phyloP scores from a whole-genome alignment of 2,329 filamentous ascomycete species.

The Colletotrichum destructivum region DNA sequence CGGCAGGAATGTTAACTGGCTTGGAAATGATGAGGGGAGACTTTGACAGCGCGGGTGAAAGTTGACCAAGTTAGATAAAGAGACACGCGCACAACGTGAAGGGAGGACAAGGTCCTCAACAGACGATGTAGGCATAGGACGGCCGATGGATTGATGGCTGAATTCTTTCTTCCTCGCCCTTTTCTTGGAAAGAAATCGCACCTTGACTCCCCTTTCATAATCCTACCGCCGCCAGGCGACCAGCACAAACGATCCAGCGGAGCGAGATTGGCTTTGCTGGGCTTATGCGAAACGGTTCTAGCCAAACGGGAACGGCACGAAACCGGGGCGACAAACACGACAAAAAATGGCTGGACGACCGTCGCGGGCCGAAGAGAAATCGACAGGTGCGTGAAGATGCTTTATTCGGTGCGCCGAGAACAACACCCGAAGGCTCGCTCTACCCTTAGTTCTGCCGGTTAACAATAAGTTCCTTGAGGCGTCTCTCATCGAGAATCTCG shows the following conservation, averaged over 20 bases:
- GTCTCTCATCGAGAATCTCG: conserved; percentile 49
- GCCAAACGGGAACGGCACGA: neutral
- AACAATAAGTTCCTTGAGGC: conserved; percentile 45
- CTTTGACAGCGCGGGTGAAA: neutral
- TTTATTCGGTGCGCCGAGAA: neutral
- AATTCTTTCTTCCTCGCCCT: neutral
- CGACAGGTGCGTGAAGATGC: neutral
- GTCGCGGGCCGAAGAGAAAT: neutral
- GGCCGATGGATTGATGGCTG: too few relatives aligned
- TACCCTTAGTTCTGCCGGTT: neutral
- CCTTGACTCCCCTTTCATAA: neutral
- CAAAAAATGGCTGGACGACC: neutral
- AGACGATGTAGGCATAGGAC: neutral
- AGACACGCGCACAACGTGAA: too few relatives aligned
- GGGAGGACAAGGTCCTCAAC: neutral
- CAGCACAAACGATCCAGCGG: neutral
- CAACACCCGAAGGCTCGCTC: too few relatives aligned
- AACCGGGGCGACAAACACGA: neutral
- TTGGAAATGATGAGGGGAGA: neutral
- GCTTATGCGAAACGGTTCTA: neutral
- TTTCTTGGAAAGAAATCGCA: neutral
- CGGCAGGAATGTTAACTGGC: neutral
- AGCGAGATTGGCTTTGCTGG: neutral
- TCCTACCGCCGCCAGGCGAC: neutral
- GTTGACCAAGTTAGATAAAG: neutral